Conservation (phyloP, 2,329 filamentous ascomycete species). For the Cladosporium sp. region DNA sequence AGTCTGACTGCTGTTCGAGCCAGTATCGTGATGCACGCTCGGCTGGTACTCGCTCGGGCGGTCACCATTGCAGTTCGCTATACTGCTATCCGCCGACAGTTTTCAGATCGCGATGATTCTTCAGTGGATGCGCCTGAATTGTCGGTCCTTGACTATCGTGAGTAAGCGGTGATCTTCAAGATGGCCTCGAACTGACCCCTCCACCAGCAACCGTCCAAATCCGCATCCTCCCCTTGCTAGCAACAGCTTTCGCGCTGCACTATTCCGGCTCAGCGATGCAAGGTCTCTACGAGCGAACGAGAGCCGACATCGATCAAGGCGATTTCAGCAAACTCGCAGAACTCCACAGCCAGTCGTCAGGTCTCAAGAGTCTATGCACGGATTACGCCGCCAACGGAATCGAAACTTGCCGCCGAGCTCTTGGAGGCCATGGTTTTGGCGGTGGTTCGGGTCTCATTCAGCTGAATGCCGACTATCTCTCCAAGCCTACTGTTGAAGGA, state of each 20-base stretch:
- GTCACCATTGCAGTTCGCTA: slow-evolving; percentile 51
- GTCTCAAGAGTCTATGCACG: slow-evolving; percentile 51
- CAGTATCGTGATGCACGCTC: slow-evolving; percentile 46
- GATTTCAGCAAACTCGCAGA: slow-evolving; percentile 47
- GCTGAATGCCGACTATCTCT: slow-evolving; percentile 47
- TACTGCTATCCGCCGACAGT: slow-evolving; percentile 45
- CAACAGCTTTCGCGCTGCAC: slow-evolving; percentile 48
- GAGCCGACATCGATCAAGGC: slow-evolving; percentile 45
- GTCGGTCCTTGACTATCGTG: slow-evolving; percentile 47
- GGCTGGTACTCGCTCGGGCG: slow-evolving; percentile 48
- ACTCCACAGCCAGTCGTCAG: slow-evolving; percentile 51
- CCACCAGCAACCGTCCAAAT: slow-evolving; percentile 46
- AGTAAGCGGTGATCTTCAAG: not conserved
- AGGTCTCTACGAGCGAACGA: slow-evolving; percentile 42
- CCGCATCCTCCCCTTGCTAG: slow-evolving; percentile 48
- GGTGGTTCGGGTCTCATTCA: slow-evolving; percentile 50
- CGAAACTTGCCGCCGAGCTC: slow-evolving; percentile 49
- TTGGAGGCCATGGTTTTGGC: slow-evolving; percentile 52
- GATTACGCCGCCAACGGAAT: slow-evolving; percentile 51
- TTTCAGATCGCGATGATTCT: slow-evolving; percentile 44
- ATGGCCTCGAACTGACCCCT: too few species aligned
- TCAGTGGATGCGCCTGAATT: slow-evolving; percentile 35
- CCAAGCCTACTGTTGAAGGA: slow-evolving; percentile 52
- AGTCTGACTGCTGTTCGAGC: slow-evolving; percentile 46
- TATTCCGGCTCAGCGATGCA: slow-evolving; percentile 48